Percentiles rank a stretch among this genome's conserved stretches.
These are phyloP conservation scores for Pseudonitzschia multiseries DNA, from an alignment of 108 stramenopile genomes.

Conservation along the genomic window DNA sequence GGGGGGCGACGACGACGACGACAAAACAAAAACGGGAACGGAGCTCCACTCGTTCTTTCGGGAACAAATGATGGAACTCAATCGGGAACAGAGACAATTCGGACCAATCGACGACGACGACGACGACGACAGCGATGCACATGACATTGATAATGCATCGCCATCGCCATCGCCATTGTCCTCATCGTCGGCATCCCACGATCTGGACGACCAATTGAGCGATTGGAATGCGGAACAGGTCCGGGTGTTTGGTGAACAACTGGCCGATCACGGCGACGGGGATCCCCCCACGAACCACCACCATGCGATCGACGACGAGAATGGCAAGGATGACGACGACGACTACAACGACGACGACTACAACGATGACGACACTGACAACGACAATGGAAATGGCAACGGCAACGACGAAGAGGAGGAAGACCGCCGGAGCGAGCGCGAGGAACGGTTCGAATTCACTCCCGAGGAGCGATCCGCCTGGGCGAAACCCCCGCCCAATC, in stretches of 20 bases:
- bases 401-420: not conserved
- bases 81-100: conserved; percentile 24
- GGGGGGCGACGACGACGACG: not conserved
- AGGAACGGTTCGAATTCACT: conserved; percentile 65
- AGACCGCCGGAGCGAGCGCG: conserved; percentile 43
- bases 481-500: conserved; percentile 35
- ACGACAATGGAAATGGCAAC: not conserved
- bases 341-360: not conserved
- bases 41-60: conserved; percentile 43
- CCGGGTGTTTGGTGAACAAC: conserved; percentile 3
- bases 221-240: conserved; percentile 18
- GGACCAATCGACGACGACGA: not conserved
- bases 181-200: not conserved
- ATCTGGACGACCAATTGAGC: conserved; percentile 6
- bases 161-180: not conserved
- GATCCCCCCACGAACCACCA: not conserved
- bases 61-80: conserved; percentile 35
- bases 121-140: not conserved
- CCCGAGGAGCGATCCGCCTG: conserved; percentile 66
- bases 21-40: not conserved
- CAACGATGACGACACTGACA: not conserved
- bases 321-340: not conserved
- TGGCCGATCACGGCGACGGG: not conserved
- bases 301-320: not conserved
- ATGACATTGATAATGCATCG: no score